Base-by-base conservation (phyloP, 2,329 filamentous ascomycete species). In the Calonectria naviculata region DNA sequence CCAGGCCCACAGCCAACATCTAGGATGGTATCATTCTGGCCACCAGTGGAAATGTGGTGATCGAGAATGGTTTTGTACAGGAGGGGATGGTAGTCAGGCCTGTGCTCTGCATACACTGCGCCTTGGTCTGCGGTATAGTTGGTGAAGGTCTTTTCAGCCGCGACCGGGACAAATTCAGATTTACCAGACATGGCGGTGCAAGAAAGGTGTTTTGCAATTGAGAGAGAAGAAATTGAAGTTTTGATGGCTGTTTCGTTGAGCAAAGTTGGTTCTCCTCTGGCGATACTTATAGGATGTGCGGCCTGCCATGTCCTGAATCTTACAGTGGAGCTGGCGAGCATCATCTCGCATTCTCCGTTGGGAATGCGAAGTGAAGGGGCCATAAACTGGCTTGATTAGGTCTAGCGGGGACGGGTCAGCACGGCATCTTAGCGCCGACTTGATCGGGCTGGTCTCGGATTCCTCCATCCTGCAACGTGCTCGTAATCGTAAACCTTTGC, bases 1-100 rank as follows among this genome's bases (percentile, higher is more conserved):
- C 89, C 90, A 0, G 89, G 89, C 0, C 90, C 89, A 75, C 88
- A 90, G 36, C 90, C 90, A 7, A 91, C 80, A 71, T 92, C 89
- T 15, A 90, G 76, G 0, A 90, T 71, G 3, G 80, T 81, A 34
- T 81, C 76, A 17, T 87, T 74, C 15, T 82, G 64, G 15, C 87
- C 88, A 24, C 86, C 85, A 0, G 84, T 86, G 1, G 83, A 80
- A 1, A 75, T 79, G 74, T 91, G 89, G 64, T 86, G 82, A 21
- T 83, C 73, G 5, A 88, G 52, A 58, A 91, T 82, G 44, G 76
- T 74, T 3, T 86, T 71, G 80, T 89, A 89, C n/a, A 91, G 79
- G 7, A 74, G 75, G 0, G 81, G 74, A 52, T 85, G 80, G 76
- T 90, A 91, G 58, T 81, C 77, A 1, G 67, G 77, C 3, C 88